Base-by-base conservation (phyloP, 768 basidiomycete genomes). In the Mycena crocata region DNA sequence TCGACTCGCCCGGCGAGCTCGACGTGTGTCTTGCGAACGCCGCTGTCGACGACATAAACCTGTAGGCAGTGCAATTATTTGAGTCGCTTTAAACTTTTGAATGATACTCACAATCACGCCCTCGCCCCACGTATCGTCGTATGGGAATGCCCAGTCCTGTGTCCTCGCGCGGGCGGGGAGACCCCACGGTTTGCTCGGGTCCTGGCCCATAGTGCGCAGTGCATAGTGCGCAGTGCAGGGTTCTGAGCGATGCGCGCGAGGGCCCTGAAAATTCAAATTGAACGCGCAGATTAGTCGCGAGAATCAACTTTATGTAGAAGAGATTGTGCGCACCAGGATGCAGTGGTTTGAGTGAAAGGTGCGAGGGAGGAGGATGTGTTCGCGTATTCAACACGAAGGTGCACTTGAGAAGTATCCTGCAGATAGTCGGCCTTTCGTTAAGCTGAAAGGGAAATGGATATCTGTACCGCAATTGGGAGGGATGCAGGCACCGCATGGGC, bases 1-100 rank as follows among this genome's bases (percentile, higher is more conserved):
- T 30, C 26, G 2, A 56, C 55, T 17, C 55, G 23, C 17, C 55
- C 55, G 12, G 23, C 40, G 14, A 56, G 40, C 55, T 56, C 55
- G 5, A 19, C 26, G 35, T 56, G 55, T 9, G 39, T 44, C 17
- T n/a, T 44, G 19, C 55, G 7, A 17, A 56, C 55, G 1, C 55
- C 55, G 30, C 55, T 56, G 28, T 56, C 55, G 32, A 42, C 40
- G 19, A 56, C 30, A n/a, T 56, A 56, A n/a, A 56, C 55, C 26
- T 49, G 23, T 5, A 49, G 9, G 8, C 13, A 30, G 28, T 49
- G 24, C 9, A 14, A 10, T 10, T 14, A 26, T 6, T 24, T 49
- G 24, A 6, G 42, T 44, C 35, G n/a, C 42, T 13, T 7, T 13
- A 44, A 26, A 6, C 23, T 49, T 8, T 30, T n/a, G n/a, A n/a